Percentiles rank a stretch among this genome's conserved stretches.
Conservation (phyloP, 192 early-diverging fungal species). For the Anaeromyces robustus region DNA sequence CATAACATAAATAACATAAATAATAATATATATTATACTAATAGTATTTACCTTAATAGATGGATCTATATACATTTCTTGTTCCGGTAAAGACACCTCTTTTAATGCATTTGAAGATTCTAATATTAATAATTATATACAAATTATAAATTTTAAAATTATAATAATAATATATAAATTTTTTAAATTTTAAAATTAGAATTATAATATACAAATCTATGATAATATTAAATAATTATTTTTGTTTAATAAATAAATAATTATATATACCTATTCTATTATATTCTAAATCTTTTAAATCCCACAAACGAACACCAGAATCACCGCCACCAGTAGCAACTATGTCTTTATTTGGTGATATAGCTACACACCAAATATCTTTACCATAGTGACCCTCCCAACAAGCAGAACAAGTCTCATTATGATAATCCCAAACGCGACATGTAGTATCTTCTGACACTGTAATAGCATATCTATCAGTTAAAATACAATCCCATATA, state of each 20-base stretch:
- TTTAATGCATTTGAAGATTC: background rate
- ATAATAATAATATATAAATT: no score
- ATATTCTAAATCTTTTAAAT: slow-evolving; percentile 25
- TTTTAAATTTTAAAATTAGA: no score
- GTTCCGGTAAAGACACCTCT: background rate
- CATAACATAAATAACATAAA: no score
- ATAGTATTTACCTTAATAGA: slow-evolving; percentile 3
- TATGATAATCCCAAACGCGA: slow-evolving; percentile 46
- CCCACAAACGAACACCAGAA: slow-evolving; percentile 62
- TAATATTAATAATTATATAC: background rate
- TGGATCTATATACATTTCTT: slow-evolving; percentile 15
- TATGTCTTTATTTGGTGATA: slow-evolving; percentile 23
- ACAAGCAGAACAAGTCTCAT: slow-evolving; percentile 37
- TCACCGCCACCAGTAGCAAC: slow-evolving; percentile 69
- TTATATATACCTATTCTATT: slow-evolving; percentile 41
- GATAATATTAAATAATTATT: no score
- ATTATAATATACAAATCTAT: no score
- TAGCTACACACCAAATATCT: slow-evolving; percentile 66
- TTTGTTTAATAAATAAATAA: no score
- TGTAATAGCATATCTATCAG: slow-evolving; percentile 21
- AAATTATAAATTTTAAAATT: no score
- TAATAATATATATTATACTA: slow-evolving; percentile 6
- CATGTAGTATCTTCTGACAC: slow-evolving; percentile 49
- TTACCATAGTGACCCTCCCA: slow-evolving; percentile 69
- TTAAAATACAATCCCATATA: slow-evolving; percentile 60